Conservation (phyloP, 495 filamentous ascomycete genomes). For the Xylaria flabelliformis region DNA sequence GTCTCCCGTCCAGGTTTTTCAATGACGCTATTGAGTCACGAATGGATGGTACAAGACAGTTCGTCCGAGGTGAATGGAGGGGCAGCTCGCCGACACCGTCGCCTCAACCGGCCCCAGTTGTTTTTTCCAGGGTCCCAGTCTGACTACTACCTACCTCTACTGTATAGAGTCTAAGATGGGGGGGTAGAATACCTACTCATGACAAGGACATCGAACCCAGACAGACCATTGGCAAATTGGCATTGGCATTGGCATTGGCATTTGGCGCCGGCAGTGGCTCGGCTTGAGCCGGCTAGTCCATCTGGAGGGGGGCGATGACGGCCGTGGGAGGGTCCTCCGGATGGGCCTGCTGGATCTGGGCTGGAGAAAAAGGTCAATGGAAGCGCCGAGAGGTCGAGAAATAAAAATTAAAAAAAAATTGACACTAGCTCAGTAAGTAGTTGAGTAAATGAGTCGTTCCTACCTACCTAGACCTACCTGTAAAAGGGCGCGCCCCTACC, state of each 20-base stretch:
- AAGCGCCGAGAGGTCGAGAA: neutral
- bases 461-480: neutral
- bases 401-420: neutral
- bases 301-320: conserved; percentile 17
- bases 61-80: neutral
- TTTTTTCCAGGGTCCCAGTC: neutral
- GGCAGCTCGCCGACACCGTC: conserved; percentile 12
- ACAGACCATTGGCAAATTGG: neutral
- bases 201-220: neutral
- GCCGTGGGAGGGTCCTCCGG: neutral
- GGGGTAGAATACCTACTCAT: neutral
- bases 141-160: conserved; percentile 2
- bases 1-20: neutral
- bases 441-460: neutral
- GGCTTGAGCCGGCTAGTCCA: neutral
- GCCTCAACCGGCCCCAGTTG: neutral
- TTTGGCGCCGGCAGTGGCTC: neutral
- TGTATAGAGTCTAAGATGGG: neutral
- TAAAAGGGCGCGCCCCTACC: neutral
- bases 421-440: neutral
- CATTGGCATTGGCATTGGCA: no score
- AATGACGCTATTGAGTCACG: conserved; percentile 20
- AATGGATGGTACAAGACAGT: neutral
- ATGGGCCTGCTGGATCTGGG: neutral
- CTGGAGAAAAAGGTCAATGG: neutral